Conservation (phyloP, 768 basidiomycete species). For the Zangia roseola region DNA sequence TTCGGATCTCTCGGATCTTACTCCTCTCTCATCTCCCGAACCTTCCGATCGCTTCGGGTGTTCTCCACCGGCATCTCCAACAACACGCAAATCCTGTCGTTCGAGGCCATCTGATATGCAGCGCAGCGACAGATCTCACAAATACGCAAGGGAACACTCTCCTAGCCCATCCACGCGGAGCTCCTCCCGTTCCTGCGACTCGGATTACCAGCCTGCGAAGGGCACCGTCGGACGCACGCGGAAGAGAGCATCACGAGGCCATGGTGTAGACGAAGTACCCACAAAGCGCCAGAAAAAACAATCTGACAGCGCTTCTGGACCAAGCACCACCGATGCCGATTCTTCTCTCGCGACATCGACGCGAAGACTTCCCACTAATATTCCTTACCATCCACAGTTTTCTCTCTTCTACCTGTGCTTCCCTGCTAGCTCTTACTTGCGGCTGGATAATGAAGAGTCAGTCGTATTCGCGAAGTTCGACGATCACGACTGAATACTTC, state of each 20-base stretch:
- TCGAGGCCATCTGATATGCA: background rate
- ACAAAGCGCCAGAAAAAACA: conserved; percentile 13
- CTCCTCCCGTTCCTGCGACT: background rate
- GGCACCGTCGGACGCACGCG: conserved; percentile 16
- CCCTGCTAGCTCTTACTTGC: conserved; percentile 58
- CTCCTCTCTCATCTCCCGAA: conserved; percentile 27
- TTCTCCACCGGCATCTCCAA: conserved; percentile 23
- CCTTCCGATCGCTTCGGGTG: conserved; percentile 4
- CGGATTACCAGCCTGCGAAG: conserved; percentile 18
- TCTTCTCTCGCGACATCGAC: conserved; percentile 1
- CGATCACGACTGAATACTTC: conserved; percentile 1
- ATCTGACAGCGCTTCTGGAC: background rate
- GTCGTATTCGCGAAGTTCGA: conserved; percentile 14
- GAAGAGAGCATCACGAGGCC: conserved; percentile 10
- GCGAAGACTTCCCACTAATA: conserved; percentile 50
- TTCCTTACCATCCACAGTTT: conserved; percentile 50
- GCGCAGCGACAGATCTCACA: background rate
- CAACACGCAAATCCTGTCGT: background rate
- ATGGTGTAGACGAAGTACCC: conserved; percentile 9
- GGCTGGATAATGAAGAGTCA: conserved; percentile 40
- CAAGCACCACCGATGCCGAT: background rate
- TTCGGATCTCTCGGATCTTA: conserved; percentile 31
- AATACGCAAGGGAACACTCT: background rate
- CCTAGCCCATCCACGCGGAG: conserved; percentile 1
- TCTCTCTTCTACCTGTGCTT: conserved; percentile 70